phyloP scores from a whole-genome alignment of 2,329 filamentous ascomycete genomes.

The Aspergillus novoparasiticus region DNA sequence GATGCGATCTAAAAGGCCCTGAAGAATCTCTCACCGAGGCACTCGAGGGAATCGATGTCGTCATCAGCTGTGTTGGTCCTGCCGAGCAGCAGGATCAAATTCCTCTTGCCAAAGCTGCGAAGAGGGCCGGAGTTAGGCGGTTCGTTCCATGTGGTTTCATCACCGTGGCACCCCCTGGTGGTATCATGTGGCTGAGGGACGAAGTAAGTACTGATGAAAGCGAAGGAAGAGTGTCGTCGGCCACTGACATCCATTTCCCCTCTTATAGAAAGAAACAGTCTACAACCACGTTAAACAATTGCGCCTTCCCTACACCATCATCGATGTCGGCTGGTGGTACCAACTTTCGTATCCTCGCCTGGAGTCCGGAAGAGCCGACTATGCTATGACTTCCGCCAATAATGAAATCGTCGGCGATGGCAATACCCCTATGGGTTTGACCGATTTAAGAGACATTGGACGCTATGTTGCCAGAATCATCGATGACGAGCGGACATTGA shows the following conservation, averaged over 20 bases:
- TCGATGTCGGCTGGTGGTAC: conserved; percentile 64
- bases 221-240: not conserved
- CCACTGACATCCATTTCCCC: conserved; percentile 9
- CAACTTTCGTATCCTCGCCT: conserved; percentile 51
- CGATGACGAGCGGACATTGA: conserved; percentile 55
- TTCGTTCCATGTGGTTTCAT: conserved; percentile 57
- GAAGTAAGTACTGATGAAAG: conserved; percentile 30
- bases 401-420: conserved; percentile 51
- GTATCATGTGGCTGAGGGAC: conserved; percentile 47
- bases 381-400: conserved; percentile 39
- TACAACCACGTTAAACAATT: conserved; percentile 53
- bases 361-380: conserved; percentile 51
- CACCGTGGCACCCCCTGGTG: conserved; percentile 49
- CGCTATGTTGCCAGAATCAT: conserved; percentile 56
- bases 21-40: conserved; percentile 46
- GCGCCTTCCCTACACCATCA: conserved; percentile 57
- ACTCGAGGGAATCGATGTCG: conserved; percentile 48
- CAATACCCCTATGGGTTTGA: conserved; percentile 46
- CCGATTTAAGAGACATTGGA: conserved; percentile 57
- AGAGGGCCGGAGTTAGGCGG: conserved; percentile 53
- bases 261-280: conserved; percentile 52
- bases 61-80: conserved; percentile 48
- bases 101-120: conserved; percentile 51
- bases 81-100: conserved; percentile 46
- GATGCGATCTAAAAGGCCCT: conserved; percentile 46